Conservation (phyloP, 805 yeast species). For the Nakazawaea molendinolei region DNA sequence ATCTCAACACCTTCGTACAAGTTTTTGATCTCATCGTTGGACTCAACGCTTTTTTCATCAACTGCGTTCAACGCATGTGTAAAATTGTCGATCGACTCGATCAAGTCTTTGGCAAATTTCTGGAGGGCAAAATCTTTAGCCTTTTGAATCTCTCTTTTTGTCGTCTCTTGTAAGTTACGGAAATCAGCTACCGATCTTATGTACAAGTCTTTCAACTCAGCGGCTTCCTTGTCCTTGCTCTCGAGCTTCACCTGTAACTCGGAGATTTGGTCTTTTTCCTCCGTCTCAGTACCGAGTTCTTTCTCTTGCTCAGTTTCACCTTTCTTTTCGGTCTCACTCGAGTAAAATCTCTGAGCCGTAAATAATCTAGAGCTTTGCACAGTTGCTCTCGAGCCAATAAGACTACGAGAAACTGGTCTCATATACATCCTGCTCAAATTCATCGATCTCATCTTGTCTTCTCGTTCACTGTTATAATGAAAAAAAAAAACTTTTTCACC, state of each 20-base stretch:
- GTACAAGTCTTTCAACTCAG: conserved; percentile 77
- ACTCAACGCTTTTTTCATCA: conserved; percentile 49
- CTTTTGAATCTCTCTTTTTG: conserved; percentile 79
- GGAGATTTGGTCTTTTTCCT: conserved; percentile 21
- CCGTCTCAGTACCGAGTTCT: conserved; percentile 15
- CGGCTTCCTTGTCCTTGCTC: conserved; percentile 64
- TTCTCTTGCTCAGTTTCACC: conserved; percentile 16
- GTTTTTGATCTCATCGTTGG: conserved; percentile 60
- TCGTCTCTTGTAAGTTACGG: conserved; percentile 85
- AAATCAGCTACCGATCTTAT: conserved; percentile 85
- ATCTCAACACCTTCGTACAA: conserved; percentile 83
- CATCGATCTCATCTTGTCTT: too few relatives aligned
- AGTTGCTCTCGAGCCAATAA: too few relatives aligned
- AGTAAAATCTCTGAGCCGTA: conserved; percentile 19
- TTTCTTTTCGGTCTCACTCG: conserved; percentile 23
- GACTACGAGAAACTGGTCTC: too few relatives aligned
- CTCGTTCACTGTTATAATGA: too few relatives aligned
- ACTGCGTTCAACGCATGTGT: conserved; percentile 78
- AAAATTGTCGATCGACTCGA: conserved; percentile 87
- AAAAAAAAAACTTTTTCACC: too few relatives aligned
- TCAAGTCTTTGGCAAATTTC: conserved; percentile 83
- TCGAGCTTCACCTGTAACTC: conserved; percentile 47
- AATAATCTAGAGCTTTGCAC: background rate
- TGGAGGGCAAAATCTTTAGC: conserved; percentile 88
- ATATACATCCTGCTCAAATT: too few relatives aligned